Conservation (phyloP, 2,329 filamentous ascomycete species). For the Talaromyces piceae region DNA sequence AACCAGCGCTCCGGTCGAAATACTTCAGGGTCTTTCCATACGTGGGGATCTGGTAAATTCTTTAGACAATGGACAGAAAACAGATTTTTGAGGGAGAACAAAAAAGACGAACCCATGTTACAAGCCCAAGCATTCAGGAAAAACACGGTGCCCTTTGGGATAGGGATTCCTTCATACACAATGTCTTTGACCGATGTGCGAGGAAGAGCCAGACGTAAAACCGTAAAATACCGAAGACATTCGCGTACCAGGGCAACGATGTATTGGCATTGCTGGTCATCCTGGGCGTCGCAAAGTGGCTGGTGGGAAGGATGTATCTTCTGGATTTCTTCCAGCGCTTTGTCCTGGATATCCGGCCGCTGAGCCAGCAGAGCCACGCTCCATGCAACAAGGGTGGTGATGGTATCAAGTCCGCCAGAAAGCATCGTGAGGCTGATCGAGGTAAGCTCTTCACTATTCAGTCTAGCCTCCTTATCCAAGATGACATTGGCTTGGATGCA, state of each 20-base stretch:
- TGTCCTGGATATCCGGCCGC: conserved; percentile 55
- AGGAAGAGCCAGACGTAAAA: conserved; percentile 56
- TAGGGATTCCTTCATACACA: conserved; percentile 48
- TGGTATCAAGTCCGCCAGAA: conserved; percentile 58
- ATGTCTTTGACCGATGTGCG: conserved; percentile 55
- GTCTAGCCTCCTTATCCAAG: conserved; percentile 53
- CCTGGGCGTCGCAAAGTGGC: conserved; percentile 53
- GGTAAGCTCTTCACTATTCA: conserved; percentile 56
- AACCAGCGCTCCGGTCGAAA: conserved; percentile 59
- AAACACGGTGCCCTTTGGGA: conserved; percentile 56
- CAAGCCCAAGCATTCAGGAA: conserved; percentile 63
- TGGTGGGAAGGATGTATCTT: conserved; percentile 46
- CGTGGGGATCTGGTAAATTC: conserved; percentile 37
- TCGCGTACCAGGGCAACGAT: conserved; percentile 57
- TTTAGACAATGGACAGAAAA: not conserved
- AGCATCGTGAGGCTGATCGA: conserved; percentile 63
- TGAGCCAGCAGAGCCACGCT: conserved; percentile 54
- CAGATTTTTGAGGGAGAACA: not conserved
- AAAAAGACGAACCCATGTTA: conserved; percentile 51
- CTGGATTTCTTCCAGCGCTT: conserved; percentile 50
- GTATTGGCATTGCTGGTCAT: conserved; percentile 59
- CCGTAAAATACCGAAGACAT: conserved; percentile 54
- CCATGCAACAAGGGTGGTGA: conserved; percentile 60
- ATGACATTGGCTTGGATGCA: conserved; percentile 64
- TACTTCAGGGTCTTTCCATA: conserved; percentile 52